Conservation (phyloP, 2,329 filamentous ascomycete species). For the Aspergillus unguis region DNA sequence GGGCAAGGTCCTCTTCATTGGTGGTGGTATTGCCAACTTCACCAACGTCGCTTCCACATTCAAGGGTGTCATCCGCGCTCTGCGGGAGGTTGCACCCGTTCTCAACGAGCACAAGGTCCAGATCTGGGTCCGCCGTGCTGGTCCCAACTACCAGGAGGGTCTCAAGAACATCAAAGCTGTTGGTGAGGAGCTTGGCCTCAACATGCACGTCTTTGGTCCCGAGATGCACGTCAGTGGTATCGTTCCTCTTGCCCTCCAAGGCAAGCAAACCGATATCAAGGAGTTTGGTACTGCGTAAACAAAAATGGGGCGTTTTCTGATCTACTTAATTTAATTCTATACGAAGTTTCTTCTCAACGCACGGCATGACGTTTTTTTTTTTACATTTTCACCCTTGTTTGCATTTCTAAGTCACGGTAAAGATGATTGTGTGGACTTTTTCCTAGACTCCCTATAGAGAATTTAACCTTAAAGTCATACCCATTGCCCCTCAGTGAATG, state of each 20-base stretch:
- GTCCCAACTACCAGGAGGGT: conserved; percentile 99
- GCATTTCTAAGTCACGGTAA: conserved; percentile 28
- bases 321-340: conserved; percentile 27
- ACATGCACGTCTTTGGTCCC: conserved; percentile 86
- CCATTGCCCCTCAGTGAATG: too few relatives aligned
- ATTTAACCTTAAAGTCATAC: neutral
- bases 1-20: conserved; percentile 99
- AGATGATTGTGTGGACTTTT: conserved; percentile 12
- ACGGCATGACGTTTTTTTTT: conserved; percentile 36
- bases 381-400: conserved; percentile 20
- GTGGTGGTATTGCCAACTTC: conserved; percentile 99
- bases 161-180: conserved; percentile 99
- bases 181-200: conserved; percentile 85
- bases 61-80: conserved; percentile 97
- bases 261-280: conserved; percentile 60
- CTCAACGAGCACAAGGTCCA: conserved; percentile 95
- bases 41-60: conserved; percentile 99
- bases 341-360: conserved; percentile 33
- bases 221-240: conserved; percentile 93
- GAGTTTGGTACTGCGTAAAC: conserved; percentile 51
- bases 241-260: conserved; percentile 78
- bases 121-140: conserved; percentile 89
- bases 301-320: conserved; percentile 15
- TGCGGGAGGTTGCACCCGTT: conserved; percentile 80
- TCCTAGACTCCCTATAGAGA: conserved; percentile 17